Evolutionary conservation across 1,139 yeast genomes (phyloP), one percentile per base, ranked within the genome.

Genomic region (Taiozyma onychis): DNA sequence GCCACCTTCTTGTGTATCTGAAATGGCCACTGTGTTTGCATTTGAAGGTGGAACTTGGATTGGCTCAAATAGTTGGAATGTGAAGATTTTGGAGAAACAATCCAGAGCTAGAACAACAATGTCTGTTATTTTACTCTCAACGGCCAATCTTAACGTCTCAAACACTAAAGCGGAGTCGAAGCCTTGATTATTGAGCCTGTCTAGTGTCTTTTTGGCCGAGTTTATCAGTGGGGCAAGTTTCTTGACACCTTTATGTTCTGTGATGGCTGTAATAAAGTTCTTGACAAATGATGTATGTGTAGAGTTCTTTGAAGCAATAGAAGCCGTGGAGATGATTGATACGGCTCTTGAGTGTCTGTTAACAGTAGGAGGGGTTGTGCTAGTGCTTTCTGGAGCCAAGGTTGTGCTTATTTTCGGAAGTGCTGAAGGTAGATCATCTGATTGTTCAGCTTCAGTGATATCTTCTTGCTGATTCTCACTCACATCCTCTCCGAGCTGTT

Each of bases 31-130:
- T 14, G 71, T 72, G 46, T 66, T 63, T 2, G 73, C 61, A 46
- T 67, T 66, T 4, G 76, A 71, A 2, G 74, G 73, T 24, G 70
- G 63, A 1, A 76, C 73, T 46, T 70, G 65, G 30, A 72, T 64
- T 2, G 78, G 73, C 54, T 81, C 83, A 54, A 85, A 74, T 42
- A 80, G 75, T 49, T 83, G 80, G 61, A 83, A 83, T 1, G 86
- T 77, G 62, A 84, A 81, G 26, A 83, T 72, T 61, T 84, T 85
- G 48, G 86, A 80, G 42, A 85, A 69, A 60, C 87, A 80, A 62
- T 84, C 90, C 55, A 85, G 66, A 1, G 89, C 82, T 34, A 72
- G 68, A 28, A 78, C 74, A 54, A 80, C 80, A 32, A 82, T 72
- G 11, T 77, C 83, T 14, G 71, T 69, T 46, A 74, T 75, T 45